Percentiles rank a stretch among this genome's conserved stretches.
Conservation (phyloP, 2,329 filamentous ascomycete species). For the Clarireedia homoeocarpa region DNA sequence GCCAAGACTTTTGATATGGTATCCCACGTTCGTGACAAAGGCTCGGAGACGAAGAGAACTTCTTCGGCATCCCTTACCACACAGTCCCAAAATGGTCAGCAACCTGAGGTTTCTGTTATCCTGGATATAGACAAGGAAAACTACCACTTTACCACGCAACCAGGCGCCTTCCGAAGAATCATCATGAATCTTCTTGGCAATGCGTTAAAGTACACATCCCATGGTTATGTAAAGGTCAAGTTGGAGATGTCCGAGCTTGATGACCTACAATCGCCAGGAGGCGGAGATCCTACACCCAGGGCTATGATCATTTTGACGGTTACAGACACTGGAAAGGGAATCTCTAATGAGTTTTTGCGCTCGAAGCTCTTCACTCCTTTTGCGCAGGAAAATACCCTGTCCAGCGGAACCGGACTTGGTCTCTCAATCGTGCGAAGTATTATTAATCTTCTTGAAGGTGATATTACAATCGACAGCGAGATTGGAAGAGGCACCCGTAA, state of each 20-base stretch:
- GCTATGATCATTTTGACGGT: conserved; percentile 54
- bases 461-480: conserved; percentile 50
- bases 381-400: conserved; percentile 53
- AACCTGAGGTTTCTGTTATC: conserved; percentile 24
- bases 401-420: conserved; percentile 55
- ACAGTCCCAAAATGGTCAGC: conserved; percentile 1
- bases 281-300: conserved; percentile 17
- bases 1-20: conserved; percentile 28
- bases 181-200: conserved; percentile 60
- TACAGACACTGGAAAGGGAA: conserved; percentile 64
- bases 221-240: conserved; percentile 42
- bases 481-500: conserved; percentile 48
- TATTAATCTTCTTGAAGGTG: conserved; percentile 51
- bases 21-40: conserved; percentile 13
- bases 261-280: conserved; percentile 14
- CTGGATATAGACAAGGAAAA: conserved; percentile 25
- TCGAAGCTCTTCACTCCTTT: conserved; percentile 56
- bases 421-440: conserved; percentile 58
- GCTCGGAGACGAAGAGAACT: conserved; percentile 7
- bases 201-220: conserved; percentile 52
- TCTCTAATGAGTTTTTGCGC: conserved; percentile 54
- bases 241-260: conserved; percentile 23
- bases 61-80: not conserved
- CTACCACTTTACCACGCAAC: conserved; percentile 40
- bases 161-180: conserved; percentile 42